Evolutionary conservation across 2,329 filamentous ascomycete species (phyloP).

Genomic region (Penicillium sp.): DNA sequence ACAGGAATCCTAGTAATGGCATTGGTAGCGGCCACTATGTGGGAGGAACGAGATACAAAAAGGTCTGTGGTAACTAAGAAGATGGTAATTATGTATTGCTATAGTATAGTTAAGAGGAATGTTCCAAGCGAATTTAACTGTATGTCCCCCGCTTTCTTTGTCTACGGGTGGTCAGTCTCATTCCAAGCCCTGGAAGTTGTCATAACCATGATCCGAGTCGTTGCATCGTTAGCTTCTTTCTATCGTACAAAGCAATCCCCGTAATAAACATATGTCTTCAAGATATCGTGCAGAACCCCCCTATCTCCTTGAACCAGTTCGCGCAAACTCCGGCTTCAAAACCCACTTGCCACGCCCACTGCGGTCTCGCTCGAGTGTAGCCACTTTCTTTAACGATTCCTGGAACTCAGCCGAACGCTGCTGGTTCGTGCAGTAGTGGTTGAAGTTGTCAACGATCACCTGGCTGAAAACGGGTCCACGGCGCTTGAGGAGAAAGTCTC

Average conservation of each 20-base stretch:
- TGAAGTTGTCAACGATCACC: slow-evolving; percentile 85
- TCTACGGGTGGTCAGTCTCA: no score
- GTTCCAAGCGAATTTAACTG: no score
- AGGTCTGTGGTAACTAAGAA: no score
- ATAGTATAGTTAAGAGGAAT: no score
- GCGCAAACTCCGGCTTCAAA: slow-evolving; percentile 54
- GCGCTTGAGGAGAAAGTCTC: slow-evolving; percentile 71
- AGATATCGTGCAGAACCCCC: background rate
- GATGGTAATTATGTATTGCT: no score
- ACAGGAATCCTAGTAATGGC: no score
- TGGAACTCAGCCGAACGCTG: slow-evolving; percentile 75
- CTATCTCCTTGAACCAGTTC: slow-evolving; percentile 11
- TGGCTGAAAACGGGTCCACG: slow-evolving; percentile 76
- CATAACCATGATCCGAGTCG: background rate
- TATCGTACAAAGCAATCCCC: slow-evolving; percentile 3
- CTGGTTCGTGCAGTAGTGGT: slow-evolving; percentile 66
- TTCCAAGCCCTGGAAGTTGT: background rate
- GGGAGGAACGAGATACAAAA: no score
- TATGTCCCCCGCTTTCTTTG: no score
- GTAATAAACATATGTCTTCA: background rate
- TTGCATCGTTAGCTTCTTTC: background rate
- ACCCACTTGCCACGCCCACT: slow-evolving; percentile 54
- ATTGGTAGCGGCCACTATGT: no score
- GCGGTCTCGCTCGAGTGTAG: slow-evolving; percentile 54
- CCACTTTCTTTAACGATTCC: slow-evolving; percentile 70